Evolutionary conservation across 208 protist species (phyloP), one percentile per base, ranked within the genome.

Genomic region (Trypanosoma avium): DNA sequence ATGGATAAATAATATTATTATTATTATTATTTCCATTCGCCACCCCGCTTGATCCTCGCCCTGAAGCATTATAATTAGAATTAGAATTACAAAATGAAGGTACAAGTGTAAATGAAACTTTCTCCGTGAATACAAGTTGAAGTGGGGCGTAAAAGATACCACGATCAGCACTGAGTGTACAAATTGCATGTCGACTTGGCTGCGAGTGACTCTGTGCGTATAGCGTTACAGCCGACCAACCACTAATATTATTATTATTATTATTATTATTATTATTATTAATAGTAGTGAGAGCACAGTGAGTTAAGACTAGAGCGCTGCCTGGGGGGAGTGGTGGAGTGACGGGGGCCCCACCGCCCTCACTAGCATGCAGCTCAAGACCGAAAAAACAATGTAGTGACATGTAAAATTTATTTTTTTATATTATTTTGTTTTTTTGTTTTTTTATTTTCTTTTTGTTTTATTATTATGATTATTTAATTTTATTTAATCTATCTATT

Each of bases 351-450:
- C 76, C 80, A 38, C 90, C 81, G 13, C 75, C 70, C 12, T 73
- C 80, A 38, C 90, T 79, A 13, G 82, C 67, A 40, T 73, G 67
- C 46, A 94, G 35, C 60, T 89, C 77, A 3, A 84, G 38, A 3
- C 88, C 88, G 53, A 94, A 94, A 65, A 94, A 94, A 66, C 88
- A 94, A 69, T 88, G 84, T 45, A 94, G 56, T 8, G 75, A 73
- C 82, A 90, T 90, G 15, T 38, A 38, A 10, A 13, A 13, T 38
- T 38, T 38, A 10, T 38, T 38, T 38, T 38, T 10, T 38, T 38
- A 13, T 38, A 38, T 38, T 38, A 38, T 38, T 38, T 13, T 38
- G 33, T 38, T 38, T 38, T 5, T 10, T 10, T 38, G 33, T 38
- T 38, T 38, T 10, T 10, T 10, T 10, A 38, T 10, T 38, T 10